Evolutionary conservation across 2,329 filamentous ascomycete species (phyloP).

Genomic region (Colletotrichum agaves): DNA sequence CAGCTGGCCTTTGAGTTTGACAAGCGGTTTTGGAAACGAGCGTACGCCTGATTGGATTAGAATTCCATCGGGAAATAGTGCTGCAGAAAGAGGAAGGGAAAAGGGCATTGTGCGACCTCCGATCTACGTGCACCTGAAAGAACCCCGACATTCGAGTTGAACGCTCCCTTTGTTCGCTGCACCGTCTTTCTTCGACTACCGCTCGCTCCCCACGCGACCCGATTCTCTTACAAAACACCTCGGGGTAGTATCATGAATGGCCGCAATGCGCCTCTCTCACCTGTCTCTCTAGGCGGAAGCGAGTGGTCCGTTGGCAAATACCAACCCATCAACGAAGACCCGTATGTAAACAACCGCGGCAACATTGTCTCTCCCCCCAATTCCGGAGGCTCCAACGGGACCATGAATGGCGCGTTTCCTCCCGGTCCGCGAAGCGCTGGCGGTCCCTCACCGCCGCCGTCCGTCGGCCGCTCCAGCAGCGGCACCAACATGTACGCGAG

Average conservation of each 20-base stretch:
- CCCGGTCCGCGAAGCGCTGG: constrained; percentile 66
- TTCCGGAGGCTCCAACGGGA: constrained; percentile 69
- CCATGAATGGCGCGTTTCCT: constrained; percentile 69
- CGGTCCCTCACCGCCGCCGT: constrained; percentile 86
- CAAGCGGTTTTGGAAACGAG: constrained; percentile 24
- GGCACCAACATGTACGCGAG: constrained; percentile 76
- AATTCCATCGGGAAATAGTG: constrained; percentile 3
- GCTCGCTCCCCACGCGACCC: constrained; percentile 38
- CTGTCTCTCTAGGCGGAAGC: constrained; percentile 84
- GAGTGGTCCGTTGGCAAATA: constrained; percentile 83
- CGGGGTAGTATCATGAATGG: constrained; percentile 69
- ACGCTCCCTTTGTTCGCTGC: constrained; percentile 32
- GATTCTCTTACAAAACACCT: constrained; percentile 10
- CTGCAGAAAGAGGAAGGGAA: constrained; percentile 17
- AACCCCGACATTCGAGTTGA: constrained; percentile 2
- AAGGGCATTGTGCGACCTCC: constrained; percentile 17
- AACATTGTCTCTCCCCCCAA: constrained; percentile 76
- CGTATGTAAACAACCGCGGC: constrained; percentile 64
- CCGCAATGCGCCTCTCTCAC: constrained; percentile 81
- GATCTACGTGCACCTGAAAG: constrained; percentile 20
- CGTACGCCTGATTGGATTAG: constrained; percentile 31
- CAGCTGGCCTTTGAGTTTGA: constrained; percentile 27
- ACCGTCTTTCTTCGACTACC: constrained; percentile 37
- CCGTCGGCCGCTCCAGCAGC: constrained; percentile 85
- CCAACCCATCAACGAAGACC: constrained; percentile 63